Percentiles rank a stretch among this genome's conserved stretches.
Evolutionary conservation across 805 yeast genomes (phyloP).

Genomic region (Candida silvicultrix): DNA sequence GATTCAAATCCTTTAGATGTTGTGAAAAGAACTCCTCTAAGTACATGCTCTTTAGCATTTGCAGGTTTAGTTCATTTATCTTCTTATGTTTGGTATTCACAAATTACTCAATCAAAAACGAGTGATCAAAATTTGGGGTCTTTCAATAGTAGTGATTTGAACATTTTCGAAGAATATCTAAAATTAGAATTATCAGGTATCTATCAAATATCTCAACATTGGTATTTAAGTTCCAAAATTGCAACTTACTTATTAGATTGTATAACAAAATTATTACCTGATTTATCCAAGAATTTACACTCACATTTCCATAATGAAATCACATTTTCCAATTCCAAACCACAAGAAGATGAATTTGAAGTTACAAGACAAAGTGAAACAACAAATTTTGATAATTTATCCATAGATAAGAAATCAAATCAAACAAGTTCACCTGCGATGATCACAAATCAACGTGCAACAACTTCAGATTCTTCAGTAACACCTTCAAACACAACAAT

Average conservation of each 20-base stretch:
- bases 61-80: slow-evolving; percentile 45
- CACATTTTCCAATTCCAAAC: neutral
- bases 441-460: too few species aligned
- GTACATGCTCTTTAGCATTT: slow-evolving; percentile 48
- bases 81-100: slow-evolving; percentile 47
- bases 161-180: slow-evolving; percentile 40
- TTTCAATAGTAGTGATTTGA: slow-evolving; percentile 30
- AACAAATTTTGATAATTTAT: neutral
- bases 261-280: slow-evolving; percentile 34
- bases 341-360: neutral
- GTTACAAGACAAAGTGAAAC: neutral
- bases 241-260: slow-evolving; percentile 42
- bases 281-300: slow-evolving; percentile 31
- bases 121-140: slow-evolving; percentile 6
- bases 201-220: slow-evolving; percentile 42
- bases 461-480: neutral
- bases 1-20: slow-evolving; percentile 41
- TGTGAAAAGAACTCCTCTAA: slow-evolving; percentile 40
- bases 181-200: slow-evolving; percentile 43
- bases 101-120: slow-evolving; percentile 20
- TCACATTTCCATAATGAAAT: slow-evolving; percentile 20
- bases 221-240: slow-evolving; percentile 42
- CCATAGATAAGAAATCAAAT: neutral
- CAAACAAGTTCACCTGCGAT: too few species aligned
- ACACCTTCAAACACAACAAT: neutral